A percentile compares a stretch with the other conserved stretches of the same genome.
Evolutionary conservation across 257 asterid genomes (phyloP).

Genomic region (Solanum clarkiae): DNA sequence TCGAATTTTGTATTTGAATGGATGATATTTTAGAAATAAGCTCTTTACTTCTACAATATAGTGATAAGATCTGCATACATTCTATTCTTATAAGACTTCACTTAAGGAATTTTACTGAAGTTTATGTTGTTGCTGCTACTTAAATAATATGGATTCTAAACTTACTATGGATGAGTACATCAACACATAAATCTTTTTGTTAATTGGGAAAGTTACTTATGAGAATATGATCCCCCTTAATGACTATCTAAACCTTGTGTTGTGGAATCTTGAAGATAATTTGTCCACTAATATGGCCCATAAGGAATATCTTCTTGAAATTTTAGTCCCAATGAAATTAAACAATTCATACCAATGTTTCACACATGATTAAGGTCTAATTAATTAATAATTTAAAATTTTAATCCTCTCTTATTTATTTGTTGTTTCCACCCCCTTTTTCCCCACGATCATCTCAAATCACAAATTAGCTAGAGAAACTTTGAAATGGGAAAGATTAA

Average conservation of each 20-base stretch:
- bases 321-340: background rate
- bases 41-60: no score
- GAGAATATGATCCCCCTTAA: background rate
- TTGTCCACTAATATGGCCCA: background rate
- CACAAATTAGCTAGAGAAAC: background rate
- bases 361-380: background rate
- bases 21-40: no score
- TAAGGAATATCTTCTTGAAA: background rate
- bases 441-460: background rate
- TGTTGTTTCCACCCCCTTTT: background rate
- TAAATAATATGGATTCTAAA: background rate
- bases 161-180: no score
- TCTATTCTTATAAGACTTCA: no score
- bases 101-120: no score
- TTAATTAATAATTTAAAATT: background rate
- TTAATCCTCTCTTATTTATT: background rate
- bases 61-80: no score
- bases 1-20: no score
- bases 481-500: background rate
- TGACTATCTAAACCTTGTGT: background rate
- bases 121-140: no score
- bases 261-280: background rate
- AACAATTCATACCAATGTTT: background rate
- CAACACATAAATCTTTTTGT: background rate
- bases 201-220: background rate